These are phyloP conservation scores for Funneliformis geosporum DNA, from an alignment of 192 early-diverging fungal species.

Conservation along the genomic window DNA sequence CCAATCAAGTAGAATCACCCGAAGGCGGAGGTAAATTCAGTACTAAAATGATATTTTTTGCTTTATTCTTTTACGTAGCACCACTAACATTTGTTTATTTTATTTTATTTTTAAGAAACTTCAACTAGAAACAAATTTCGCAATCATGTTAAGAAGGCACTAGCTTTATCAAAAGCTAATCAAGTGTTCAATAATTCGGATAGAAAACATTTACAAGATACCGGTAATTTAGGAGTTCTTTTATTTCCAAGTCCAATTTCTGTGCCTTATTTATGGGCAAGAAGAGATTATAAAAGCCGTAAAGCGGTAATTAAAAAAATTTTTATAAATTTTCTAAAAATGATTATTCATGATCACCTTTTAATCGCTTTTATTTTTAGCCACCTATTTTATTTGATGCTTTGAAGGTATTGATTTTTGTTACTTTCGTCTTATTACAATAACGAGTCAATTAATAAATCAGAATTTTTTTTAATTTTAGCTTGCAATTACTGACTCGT, in stretches of 20 bases:
- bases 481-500: conserved; percentile 54
- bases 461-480: conserved; percentile 27
- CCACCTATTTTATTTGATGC: conserved; percentile 42
- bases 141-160: not conserved
- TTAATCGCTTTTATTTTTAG: conserved; percentile 18
- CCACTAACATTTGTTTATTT: not conserved
- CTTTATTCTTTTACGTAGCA: not conserved
- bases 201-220: conserved; percentile 13
- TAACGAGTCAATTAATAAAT: not conserved
- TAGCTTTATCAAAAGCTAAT: not conserved
- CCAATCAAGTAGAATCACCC: not conserved
- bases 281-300: conserved; percentile 39
- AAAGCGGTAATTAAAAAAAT: conserved; percentile 41
- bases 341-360: not conserved
- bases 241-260: conserved; percentile 16
- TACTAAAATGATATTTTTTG: not conserved
- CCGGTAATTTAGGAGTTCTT: not conserved
- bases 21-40: not conserved
- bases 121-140: not conserved
- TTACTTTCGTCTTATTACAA: not conserved
- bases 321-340: not conserved
- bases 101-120: not conserved
- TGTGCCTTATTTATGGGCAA: conserved; percentile 39
- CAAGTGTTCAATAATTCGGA: not conserved
- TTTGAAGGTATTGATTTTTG: conserved; percentile 27